Conservation (phyloP, 345 rosid genomes). For the Laguncularia racemosa region DNA sequence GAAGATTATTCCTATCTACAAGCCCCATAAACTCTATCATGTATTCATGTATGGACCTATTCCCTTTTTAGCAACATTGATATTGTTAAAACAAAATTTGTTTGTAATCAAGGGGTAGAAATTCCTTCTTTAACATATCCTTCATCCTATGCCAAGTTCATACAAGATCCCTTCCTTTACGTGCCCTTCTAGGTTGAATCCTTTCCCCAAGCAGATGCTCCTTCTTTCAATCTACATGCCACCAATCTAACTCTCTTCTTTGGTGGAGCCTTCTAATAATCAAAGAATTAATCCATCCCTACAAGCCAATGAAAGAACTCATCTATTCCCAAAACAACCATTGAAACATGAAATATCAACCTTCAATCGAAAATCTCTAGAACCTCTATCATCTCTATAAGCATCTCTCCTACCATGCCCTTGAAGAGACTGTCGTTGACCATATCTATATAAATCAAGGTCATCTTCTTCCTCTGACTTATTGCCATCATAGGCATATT, state of each 20-base stretch:
- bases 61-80: background rate
- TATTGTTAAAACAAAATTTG: background rate
- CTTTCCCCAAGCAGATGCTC: background rate
- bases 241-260: slow-evolving; percentile 4
- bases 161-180: background rate
- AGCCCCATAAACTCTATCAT: slow-evolving; percentile 1
- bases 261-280: background rate
- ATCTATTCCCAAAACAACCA: no score
- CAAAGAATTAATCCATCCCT: background rate
- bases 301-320: background rate
- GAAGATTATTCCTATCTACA: background rate
- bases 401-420: no score
- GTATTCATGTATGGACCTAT: background rate
- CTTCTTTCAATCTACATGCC: background rate
- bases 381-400: no score
- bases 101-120: slow-evolving; percentile 3
- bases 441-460: no score
- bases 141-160: slow-evolving; percentile 1
- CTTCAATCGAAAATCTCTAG: no score
- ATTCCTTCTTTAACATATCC: background rate
- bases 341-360: no score
- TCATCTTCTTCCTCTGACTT: no score
- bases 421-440: no score
- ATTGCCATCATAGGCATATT: no score
- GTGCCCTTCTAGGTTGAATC: background rate